Evolutionary conservation across 2,329 filamentous ascomycete genomes (phyloP).

Genomic region (Aspergillus carbonarius): DNA sequence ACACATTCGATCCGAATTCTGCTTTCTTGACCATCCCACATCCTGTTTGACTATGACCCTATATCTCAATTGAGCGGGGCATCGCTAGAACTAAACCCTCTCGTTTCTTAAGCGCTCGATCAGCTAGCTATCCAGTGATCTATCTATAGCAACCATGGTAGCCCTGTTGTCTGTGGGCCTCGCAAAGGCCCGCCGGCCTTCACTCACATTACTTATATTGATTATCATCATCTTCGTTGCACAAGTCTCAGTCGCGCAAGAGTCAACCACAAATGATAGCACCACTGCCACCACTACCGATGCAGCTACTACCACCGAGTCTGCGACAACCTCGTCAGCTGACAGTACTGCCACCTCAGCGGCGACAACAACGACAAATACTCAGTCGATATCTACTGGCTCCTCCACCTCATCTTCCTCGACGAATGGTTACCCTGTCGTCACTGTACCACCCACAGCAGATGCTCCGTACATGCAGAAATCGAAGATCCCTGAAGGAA

Average conservation of each 20-base stretch:
- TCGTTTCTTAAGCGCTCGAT: not conserved
- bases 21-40: not conserved
- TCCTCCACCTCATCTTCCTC: slow-evolving; percentile 19
- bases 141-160: slow-evolving; percentile 13
- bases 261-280: not conserved
- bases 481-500: slow-evolving; percentile 82
- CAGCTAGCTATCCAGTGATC: not conserved
- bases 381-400: slow-evolving; percentile 25
- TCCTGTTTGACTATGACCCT: not conserved
- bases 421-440: slow-evolving; percentile 60
- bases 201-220: slow-evolving; percentile 18
- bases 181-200: slow-evolving; percentile 15
- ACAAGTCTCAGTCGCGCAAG: slow-evolving; percentile 19
- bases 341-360: slow-evolving; percentile 15
- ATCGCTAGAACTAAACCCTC: not conserved
- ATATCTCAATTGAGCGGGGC: not conserved
- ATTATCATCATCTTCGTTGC: slow-evolving; percentile 18
- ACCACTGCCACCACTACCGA: slow-evolving; percentile 14
- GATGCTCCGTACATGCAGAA: slow-evolving; percentile 90
- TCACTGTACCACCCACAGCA: slow-evolving; percentile 76
- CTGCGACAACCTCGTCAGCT: slow-evolving; percentile 21
- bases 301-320: slow-evolving; percentile 17
- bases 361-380: slow-evolving; percentile 25
- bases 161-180: slow-evolving; percentile 13
- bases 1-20: not conserved